These are phyloP conservation scores for Emergomyces pasteurianus DNA, from an alignment of 2,329 filamentous ascomycete species.

Conservation along the genomic window DNA sequence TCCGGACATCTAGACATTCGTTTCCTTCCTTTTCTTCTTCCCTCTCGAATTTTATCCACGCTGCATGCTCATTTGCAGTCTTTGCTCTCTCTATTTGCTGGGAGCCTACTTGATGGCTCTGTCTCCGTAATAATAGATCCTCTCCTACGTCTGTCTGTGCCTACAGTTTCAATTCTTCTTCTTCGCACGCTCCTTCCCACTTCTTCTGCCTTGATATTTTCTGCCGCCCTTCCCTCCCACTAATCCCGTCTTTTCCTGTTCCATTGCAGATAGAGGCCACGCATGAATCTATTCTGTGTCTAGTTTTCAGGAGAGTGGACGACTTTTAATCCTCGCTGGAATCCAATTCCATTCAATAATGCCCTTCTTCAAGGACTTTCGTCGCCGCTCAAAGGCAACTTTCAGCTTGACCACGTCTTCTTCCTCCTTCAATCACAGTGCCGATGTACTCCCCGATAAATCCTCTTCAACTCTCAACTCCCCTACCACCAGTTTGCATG, in stretches of 20 bases:
- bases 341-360: constrained; percentile 16
- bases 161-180: not conserved
- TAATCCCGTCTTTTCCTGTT: not conserved
- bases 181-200: not conserved
- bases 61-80: not conserved
- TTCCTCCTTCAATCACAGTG: constrained; percentile 45
- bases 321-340: not conserved
- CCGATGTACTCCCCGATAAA: constrained; percentile 17
- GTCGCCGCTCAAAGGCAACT: constrained; percentile 63
- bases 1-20: not conserved
- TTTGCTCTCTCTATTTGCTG: not conserved
- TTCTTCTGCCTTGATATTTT: not conserved
- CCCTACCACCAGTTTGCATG: constrained; percentile 50
- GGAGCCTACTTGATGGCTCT: not conserved
- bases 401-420: constrained; percentile 37
- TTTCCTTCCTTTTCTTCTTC: not conserved
- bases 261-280: not conserved
- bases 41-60: not conserved
- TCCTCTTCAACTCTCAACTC: constrained; percentile 52
- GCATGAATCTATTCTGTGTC: not conserved
- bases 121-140: not conserved
- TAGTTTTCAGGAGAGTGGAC: not conserved
- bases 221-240: not conserved
- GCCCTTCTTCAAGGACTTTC: constrained; percentile 63
- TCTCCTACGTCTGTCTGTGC: not conserved